A percentile compares a stretch with the other conserved stretches of the same genome.
Evolutionary conservation across 495 filamentous ascomycete species (phyloP).

Genomic region (Thermothielavioides terrestris): DNA sequence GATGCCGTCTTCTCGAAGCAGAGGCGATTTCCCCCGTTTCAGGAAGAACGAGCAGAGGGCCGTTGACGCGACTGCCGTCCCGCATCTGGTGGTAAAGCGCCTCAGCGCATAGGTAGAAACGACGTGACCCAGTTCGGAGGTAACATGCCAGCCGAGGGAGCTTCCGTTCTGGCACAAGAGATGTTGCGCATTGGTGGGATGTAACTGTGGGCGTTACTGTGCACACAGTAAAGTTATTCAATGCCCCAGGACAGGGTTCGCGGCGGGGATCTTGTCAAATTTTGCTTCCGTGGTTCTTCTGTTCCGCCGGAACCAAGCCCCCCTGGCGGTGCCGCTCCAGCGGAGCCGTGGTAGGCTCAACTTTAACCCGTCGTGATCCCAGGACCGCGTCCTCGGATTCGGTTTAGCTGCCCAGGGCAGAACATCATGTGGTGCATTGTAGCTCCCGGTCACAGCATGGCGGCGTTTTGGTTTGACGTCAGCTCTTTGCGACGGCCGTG

Average conservation of each 20-base stretch:
- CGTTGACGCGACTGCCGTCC: not conserved
- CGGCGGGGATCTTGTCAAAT: conserved; percentile 13
- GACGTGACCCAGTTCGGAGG: not conserved
- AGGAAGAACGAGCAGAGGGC: not conserved
- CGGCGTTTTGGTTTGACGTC: conserved; percentile 13
- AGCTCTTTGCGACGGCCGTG: conserved; percentile 10
- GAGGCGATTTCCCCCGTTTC: not conserved
- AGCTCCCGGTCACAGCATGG: conserved; percentile 9
- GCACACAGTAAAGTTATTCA: too few species aligned
- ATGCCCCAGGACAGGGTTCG: not conserved
- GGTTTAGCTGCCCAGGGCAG: conserved; percentile 7
- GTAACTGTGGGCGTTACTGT: conserved; percentile 5
- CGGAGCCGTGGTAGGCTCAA: conserved; percentile 24
- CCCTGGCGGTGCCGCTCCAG: conserved; percentile 18
- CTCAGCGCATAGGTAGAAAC: too few species aligned
- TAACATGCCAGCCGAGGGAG: not conserved
- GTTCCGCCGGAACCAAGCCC: conserved; percentile 20
- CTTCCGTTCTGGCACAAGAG: conserved; percentile 13
- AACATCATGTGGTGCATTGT: conserved; percentile 8
- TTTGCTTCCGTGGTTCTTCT: conserved; percentile 17
- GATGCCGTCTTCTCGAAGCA: not conserved
- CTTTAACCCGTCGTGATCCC: conserved; percentile 24
- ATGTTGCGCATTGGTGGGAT: conserved; percentile 9
- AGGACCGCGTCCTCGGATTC: conserved; percentile 31
- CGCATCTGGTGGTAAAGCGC: too few species aligned